A percentile compares a stretch with the other conserved stretches of the same genome.
Conservation (phyloP, 75 land plant species). For the Cunninghamia lanceolata region DNA sequence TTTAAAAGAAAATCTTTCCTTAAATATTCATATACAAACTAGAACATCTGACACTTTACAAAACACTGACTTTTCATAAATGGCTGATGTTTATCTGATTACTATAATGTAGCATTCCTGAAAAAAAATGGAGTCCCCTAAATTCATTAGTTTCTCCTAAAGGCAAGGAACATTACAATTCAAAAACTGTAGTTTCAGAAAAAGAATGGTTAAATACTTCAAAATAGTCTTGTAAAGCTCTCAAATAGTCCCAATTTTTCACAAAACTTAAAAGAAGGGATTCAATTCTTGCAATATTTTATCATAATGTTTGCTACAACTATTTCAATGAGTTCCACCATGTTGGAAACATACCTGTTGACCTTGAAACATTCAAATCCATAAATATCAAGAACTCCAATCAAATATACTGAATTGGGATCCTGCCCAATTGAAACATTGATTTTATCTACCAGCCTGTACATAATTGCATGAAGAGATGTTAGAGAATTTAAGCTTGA, state of each 20-base stretch:
- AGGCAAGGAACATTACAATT: neutral
- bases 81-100: neutral
- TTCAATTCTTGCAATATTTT: neutral
- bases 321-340: neutral
- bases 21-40: neutral
- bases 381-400: slow-evolving; percentile 98
- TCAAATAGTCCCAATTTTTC: neutral
- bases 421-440: slow-evolving; percentile 96
- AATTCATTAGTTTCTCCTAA: neutral
- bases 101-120: neutral
- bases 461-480: neutral
- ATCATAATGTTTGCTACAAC: neutral
- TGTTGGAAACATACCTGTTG: slow-evolving; percentile 43
- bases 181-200: neutral
- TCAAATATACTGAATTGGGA: slow-evolving; percentile 69
- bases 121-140: neutral
- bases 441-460: slow-evolving; percentile 88
- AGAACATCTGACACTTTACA: neutral
- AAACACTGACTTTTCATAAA: neutral
- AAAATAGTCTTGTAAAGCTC: neutral
- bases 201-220: neutral
- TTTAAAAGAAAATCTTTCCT: neutral
- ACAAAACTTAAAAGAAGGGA: slow-evolving; percentile 1
- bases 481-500: neutral
- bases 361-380: slow-evolving; percentile 98